Base-by-base conservation (phyloP, 2,329 filamentous ascomycete genomes). In the Hymenoscyphus repandus region DNA sequence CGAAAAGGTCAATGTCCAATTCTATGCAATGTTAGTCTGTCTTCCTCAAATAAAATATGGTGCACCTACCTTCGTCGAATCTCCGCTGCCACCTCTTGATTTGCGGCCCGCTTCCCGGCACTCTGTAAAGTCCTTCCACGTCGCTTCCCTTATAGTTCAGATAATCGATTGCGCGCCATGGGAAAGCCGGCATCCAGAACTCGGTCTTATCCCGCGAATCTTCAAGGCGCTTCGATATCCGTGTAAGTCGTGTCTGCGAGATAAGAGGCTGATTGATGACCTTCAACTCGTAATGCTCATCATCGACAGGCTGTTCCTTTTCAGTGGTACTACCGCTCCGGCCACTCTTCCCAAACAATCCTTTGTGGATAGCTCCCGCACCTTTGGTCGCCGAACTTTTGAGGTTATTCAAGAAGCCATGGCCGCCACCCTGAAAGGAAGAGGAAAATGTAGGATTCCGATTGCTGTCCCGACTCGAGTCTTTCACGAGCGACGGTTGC, bases 171-270 rank as follows among this genome's bases (percentile, higher is more conserved):
- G 90, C 95, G 56, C 92, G 80, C 87, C 92, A 96, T 0, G 92
- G 91, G 52, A 97, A 85, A 6, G 90, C 88, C 11, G 92, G 92
- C 91, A 97, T 96, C 92, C 92, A 97, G 65, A 95, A 97, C 65
- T 96, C 92, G 0, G 92, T 97, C 75, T 96, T 96, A 65, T 97
- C 92, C 55, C 85, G 82, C 9, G 91, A 96, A 54, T 88, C 82
- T 64, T 95, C 89, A 39, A 97, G 74, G 30, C 86, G 82, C 69
- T 92, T 95, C 6, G 90, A 95, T 65, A 97, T 96, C 56, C 92
- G 81, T 0, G 92, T 96, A 57, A 84, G 75, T n/a, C 92, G 83
- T 6, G 91, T 91, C 70, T 97, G 92, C 66, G 96, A 86, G 22
- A 95, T 78, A 30, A 97, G 73, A 1, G 90, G 90, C 45, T 88